A percentile compares a stretch with the other conserved stretches of the same genome.
phyloP scores from a whole-genome alignment of 192 early-diverging fungal species.

The Phycomyces nitens region DNA sequence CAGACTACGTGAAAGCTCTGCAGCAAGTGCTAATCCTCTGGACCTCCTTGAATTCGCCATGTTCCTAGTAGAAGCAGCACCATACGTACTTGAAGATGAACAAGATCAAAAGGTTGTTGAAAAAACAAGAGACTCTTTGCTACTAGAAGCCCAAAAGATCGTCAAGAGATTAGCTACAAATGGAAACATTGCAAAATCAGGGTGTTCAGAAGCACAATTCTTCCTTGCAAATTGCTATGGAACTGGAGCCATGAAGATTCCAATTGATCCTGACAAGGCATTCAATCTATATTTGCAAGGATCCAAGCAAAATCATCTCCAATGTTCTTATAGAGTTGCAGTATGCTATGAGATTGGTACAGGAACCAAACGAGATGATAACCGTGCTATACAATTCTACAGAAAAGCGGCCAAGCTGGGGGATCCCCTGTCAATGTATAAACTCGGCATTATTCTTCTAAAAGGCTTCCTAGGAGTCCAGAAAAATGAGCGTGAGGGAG shows the following conservation, averaged over 20 bases:
- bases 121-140: conserved; percentile 69
- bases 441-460: conserved; percentile 88
- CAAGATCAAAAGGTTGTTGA: conserved; percentile 61
- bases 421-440: conserved; percentile 95
- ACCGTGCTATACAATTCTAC: conserved; percentile 87
- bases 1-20: conserved; percentile 45
- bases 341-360: conserved; percentile 96
- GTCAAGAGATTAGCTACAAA: conserved; percentile 79
- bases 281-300: conserved; percentile 90
- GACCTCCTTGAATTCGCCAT: conserved; percentile 84
- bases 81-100: conserved; percentile 59
- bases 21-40: conserved; percentile 64
- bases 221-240: conserved; percentile 90
- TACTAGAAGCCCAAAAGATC: conserved; percentile 83
- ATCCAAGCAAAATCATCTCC: conserved; percentile 87
- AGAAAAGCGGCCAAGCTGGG: conserved; percentile 87
- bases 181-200: conserved; percentile 72
- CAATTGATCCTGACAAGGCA: conserved; percentile 83
- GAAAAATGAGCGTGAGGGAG: conserved; percentile 83
- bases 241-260: conserved; percentile 74
- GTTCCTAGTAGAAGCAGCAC: conserved; percentile 76
- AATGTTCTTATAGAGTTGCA: conserved; percentile 88
- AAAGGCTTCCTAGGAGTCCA: conserved; percentile 77
- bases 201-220: conserved; percentile 90
- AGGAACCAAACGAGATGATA: conserved; percentile 83